Percentiles rank a stretch among this genome's conserved stretches.
Conservation (phyloP, 306 rosid genomes). For the Heteromeles arbutifolia region DNA sequence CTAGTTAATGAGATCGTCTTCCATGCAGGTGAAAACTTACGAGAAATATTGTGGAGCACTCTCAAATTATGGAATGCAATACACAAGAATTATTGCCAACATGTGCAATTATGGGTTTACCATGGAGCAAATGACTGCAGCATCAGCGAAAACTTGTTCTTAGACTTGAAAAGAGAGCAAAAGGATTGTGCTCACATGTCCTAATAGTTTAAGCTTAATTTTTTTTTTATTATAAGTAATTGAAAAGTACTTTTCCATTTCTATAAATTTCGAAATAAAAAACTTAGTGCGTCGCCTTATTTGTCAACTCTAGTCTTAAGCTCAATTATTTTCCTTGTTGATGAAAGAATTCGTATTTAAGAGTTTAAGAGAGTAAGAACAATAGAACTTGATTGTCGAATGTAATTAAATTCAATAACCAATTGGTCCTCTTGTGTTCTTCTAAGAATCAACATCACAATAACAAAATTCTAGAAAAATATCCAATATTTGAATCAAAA, state of each 20-base stretch:
- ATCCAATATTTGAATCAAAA: too few relatives aligned
- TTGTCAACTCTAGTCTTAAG: neutral
- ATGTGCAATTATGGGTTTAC: constrained; percentile 69
- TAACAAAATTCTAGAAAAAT: neutral
- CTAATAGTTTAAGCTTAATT: neutral
- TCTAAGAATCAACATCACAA: neutral
- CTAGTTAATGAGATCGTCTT: neutral
- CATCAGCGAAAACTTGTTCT: constrained; percentile 67
- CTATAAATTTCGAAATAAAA: neutral
- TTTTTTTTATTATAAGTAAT: too few relatives aligned
- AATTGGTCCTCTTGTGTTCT: neutral
- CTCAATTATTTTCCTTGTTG: neutral
- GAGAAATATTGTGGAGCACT: constrained; percentile 87
- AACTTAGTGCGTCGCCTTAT: neutral
- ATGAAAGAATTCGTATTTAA: neutral
- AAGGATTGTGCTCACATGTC: neutral
- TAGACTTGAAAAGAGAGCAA: neutral
- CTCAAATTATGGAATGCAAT: constrained; percentile 95
- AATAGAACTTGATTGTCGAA: neutral
- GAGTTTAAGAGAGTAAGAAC: neutral
- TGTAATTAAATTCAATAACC: neutral
- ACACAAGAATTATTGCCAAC: constrained; percentile 83
- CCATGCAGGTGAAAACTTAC: constrained; percentile 67
- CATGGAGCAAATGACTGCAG: constrained; percentile 64
- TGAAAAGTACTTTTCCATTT: neutral